Conservation (phyloP, 2,329 filamentous ascomycete species). For the Dryadomyces sulphureus region DNA sequence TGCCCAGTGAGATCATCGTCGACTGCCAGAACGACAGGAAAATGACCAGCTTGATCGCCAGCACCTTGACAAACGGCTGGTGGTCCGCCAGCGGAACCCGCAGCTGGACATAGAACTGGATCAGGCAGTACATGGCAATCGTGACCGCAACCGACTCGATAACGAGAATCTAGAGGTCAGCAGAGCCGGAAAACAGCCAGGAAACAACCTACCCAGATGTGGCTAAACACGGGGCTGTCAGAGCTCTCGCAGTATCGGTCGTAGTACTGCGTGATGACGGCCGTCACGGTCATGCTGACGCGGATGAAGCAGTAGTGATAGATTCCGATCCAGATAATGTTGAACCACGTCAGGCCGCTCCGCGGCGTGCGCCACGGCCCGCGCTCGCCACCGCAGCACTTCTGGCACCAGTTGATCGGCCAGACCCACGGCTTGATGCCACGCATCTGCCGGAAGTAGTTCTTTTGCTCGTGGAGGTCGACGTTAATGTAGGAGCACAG, state of each 20-base stretch:
- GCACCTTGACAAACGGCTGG: constrained; percentile 62
- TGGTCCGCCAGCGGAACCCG: constrained; percentile 53
- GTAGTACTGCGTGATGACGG: constrained; percentile 56
- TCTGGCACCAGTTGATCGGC: constrained; percentile 56
- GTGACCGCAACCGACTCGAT: constrained; percentile 60
- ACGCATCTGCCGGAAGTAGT: constrained; percentile 57
- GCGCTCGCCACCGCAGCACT: constrained; percentile 52
- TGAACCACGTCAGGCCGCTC: constrained; percentile 82
- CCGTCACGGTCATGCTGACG: constrained; percentile 64
- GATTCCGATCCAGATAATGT: constrained; percentile 67
- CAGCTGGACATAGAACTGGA: constrained; percentile 76
- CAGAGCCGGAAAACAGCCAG: background rate
- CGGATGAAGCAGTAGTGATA: constrained; percentile 81
- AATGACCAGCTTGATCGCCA: constrained; percentile 81
- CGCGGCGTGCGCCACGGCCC: constrained; percentile 60
- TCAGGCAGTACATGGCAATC: constrained; percentile 76
- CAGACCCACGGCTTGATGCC: constrained; percentile 59
- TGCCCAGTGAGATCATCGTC: constrained; percentile 33
- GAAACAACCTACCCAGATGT: constrained; percentile 53
- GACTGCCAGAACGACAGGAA: constrained; percentile 85
- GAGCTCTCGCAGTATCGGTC: constrained; percentile 66
- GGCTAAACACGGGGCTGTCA: constrained; percentile 62
- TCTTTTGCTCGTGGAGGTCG: constrained; percentile 65
- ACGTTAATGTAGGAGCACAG: constrained; percentile 70
- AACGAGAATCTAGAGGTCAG: constrained; percentile 35